These are phyloP conservation scores for Salix caprea DNA, from an alignment of 345 rosid genomes.

Conservation along the genomic window DNA sequence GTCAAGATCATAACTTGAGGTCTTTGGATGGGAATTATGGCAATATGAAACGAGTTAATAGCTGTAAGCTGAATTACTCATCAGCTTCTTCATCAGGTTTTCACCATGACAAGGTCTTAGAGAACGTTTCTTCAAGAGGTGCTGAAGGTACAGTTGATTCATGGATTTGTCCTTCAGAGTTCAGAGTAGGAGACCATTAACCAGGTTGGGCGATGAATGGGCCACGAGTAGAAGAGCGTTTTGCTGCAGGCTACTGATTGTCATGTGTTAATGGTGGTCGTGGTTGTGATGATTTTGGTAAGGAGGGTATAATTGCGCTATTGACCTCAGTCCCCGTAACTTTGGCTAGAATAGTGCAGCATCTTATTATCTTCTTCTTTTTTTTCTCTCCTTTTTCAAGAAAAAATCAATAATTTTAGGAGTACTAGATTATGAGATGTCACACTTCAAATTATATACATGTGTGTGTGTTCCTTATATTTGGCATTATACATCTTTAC, in stretches of 20 bases:
- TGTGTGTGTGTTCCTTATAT: neutral
- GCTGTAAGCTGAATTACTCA: conserved; percentile 42
- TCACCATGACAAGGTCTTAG: conserved; percentile 47
- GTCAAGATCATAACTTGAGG: conserved; percentile 24
- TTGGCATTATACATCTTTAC: conserved; percentile 4
- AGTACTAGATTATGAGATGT: neutral
- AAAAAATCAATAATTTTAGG: conserved; percentile 16
- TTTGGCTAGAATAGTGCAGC: neutral
- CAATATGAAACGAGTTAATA: conserved; percentile 22
- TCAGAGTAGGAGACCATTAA: conserved; percentile 26
- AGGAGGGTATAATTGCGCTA: neutral
- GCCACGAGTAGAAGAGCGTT: neutral
- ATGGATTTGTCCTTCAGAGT: conserved; percentile 59
- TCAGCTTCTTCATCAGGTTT: conserved; percentile 47
- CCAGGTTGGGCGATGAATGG: neutral
- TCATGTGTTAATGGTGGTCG: neutral
- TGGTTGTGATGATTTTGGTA: neutral
- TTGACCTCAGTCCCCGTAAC: neutral
- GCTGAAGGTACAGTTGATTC: conserved; percentile 52
- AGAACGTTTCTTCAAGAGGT: conserved; percentile 44
- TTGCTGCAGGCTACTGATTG: neutral
- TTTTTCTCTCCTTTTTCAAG: neutral
- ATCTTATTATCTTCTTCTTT: neutral
- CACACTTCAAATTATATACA: neutral
- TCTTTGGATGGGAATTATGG: conserved; percentile 24